Evolutionary conservation across 106 monocot genomes (phyloP).

Genomic region (Agapanthus africanus): DNA sequence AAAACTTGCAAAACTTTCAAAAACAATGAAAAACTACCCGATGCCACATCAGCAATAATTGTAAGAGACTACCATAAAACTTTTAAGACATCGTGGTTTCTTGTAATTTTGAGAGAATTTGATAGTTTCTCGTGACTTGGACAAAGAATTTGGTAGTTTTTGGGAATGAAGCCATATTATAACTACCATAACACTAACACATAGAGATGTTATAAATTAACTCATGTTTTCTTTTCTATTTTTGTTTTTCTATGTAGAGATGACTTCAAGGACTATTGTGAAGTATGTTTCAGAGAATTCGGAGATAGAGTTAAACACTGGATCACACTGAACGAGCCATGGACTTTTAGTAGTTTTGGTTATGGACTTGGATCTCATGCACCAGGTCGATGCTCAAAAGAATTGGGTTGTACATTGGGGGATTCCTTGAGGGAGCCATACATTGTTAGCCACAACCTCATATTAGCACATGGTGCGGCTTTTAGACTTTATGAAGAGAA

Average conservation of each 20-base stretch:
- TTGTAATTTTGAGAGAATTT: too few species aligned
- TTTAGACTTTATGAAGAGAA: constrained; percentile 14
- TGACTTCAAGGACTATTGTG: constrained; percentile 19
- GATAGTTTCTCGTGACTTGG: too few species aligned
- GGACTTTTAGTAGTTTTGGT: neutral
- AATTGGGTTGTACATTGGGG: constrained; percentile 1
- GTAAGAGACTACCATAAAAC: too few species aligned
- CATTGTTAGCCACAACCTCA: constrained; percentile 15
- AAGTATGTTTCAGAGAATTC: constrained; percentile 24
- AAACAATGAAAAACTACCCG: too few species aligned
- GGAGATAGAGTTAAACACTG: constrained; percentile 29
- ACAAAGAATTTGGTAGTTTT: too few species aligned
- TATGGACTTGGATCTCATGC: constrained; percentile 17
- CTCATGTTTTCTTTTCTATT: too few species aligned
- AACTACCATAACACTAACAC: too few species aligned
- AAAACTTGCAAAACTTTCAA: too few species aligned
- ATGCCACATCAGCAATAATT: too few species aligned
- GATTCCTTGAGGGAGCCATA: constrained; percentile 28
- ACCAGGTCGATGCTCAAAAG: constrained; percentile 16
- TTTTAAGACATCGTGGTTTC: too few species aligned
- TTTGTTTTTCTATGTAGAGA: constrained; percentile 6
- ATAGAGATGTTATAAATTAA: too few species aligned
- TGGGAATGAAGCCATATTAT: too few species aligned
- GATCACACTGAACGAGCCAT: constrained; percentile 28
- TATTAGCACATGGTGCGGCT: constrained; percentile 23